Percentiles rank a stretch among this genome's conserved stretches.
Conservation (phyloP, 352 stramenopile genomes). For the Globisporangium barbulae region DNA sequence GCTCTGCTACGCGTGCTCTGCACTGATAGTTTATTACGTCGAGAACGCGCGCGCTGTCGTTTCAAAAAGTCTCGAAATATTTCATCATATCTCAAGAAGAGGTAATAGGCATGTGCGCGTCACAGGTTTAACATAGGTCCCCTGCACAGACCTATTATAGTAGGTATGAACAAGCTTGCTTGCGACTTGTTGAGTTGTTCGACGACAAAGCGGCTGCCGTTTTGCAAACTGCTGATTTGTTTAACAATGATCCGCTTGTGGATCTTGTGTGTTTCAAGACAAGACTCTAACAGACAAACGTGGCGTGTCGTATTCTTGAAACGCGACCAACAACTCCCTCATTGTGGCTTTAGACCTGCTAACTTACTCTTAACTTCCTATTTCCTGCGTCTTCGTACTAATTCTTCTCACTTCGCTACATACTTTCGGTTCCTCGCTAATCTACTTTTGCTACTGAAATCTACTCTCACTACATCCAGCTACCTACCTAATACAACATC, state of each 20-base stretch:
- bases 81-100: no score
- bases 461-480: not conserved
- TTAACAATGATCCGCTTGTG: not conserved
- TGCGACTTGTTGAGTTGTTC: not conserved
- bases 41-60: no score
- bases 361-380: not conserved
- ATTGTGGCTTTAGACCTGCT: not conserved
- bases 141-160: no score
- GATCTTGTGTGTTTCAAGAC: not conserved
- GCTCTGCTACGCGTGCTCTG: no score
- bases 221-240: not conserved
- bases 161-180: no score
- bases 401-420: not conserved
- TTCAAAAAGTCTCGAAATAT: no score
- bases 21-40: no score
- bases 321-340: no score
- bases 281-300: not conserved
- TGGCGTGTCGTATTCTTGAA: no score
- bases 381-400: not conserved
- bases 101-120: no score
- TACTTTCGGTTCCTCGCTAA: not conserved
- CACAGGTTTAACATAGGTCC: no score
- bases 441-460: not conserved
- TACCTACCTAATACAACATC: not conserved
- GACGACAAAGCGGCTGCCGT: not conserved